Conservation (phyloP, 2,329 filamentous ascomycete species). For the Neofusicoccum laricinum region DNA sequence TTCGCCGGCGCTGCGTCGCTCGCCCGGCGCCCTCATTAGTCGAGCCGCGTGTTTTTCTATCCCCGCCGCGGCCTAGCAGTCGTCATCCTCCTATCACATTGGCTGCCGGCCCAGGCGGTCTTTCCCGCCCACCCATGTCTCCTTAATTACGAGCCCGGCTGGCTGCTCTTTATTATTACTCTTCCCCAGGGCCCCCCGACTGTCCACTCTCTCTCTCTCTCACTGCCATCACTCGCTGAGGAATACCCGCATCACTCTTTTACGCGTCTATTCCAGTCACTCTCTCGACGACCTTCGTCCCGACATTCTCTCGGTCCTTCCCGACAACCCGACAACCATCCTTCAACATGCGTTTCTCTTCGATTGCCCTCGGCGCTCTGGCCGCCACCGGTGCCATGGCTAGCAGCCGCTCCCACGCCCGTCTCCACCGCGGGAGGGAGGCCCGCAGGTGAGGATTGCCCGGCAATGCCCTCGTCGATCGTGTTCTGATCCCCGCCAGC, state of each 20-base stretch:
- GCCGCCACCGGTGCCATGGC: conserved; percentile 12
- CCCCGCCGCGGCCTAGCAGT: conserved; percentile 9
- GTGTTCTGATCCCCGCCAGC: neutral
- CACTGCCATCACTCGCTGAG: conserved; percentile 4
- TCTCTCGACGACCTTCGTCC: conserved; percentile 10
- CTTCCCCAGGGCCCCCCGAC: neutral
- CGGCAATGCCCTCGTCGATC: neutral
- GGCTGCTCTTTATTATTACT: conserved; percentile 15
- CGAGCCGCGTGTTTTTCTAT: conserved; percentile 13
- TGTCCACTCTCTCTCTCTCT: neutral
- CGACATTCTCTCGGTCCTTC: conserved; percentile 15
- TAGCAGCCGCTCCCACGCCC: conserved; percentile 15
- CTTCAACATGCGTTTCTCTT: conserved; percentile 16
- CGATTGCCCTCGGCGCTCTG: conserved; percentile 14
- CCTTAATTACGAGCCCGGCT: conserved; percentile 10
- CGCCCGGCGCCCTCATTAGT: conserved; percentile 11
- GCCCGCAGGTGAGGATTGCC: neutral
- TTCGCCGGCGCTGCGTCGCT: neutral
- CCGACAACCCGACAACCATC: neutral
- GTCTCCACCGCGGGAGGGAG: conserved; percentile 7
- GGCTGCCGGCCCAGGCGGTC: neutral
- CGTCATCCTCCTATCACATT: conserved; percentile 13
- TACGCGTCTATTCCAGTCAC: conserved; percentile 17
- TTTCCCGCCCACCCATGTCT: conserved; percentile 12
- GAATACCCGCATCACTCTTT: conserved; percentile 17